phyloP scores from a whole-genome alignment of 2,329 filamentous ascomycete genomes.

The Hypoxylon sp. region DNA sequence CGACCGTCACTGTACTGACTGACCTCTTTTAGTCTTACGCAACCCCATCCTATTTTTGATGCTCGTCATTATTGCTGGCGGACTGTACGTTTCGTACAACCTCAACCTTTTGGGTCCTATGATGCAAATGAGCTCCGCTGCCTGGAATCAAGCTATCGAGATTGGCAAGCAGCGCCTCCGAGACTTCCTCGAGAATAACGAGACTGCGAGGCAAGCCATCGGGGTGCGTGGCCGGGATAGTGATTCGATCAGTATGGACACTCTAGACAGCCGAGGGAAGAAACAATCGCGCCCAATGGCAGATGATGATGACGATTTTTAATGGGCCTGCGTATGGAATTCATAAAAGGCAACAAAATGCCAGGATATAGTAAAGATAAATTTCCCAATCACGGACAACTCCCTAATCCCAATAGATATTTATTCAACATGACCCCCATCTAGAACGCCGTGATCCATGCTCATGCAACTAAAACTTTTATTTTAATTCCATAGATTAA shows the following conservation, averaged over 20 bases:
- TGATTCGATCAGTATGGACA: constrained; percentile 71
- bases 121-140: constrained; percentile 93
- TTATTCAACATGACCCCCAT: constrained; percentile 16
- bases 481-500: constrained; percentile 57
- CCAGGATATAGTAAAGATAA: constrained; percentile 52
- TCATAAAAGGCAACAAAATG: constrained; percentile 32
- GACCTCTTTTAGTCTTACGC: constrained; percentile 77
- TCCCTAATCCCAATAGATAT: constrained; percentile 36
- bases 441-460: constrained; percentile 48
- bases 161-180: constrained; percentile 93
- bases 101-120: constrained; percentile 97
- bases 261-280: constrained; percentile 72
- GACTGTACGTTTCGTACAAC: constrained; percentile 90
- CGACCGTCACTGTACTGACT: constrained; percentile 42
- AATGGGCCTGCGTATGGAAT: constrained; percentile 42
- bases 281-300: constrained; percentile 58
- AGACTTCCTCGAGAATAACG: constrained; percentile 90
- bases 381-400: constrained; percentile 41
- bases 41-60: constrained; percentile 96
- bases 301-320: constrained; percentile 72
- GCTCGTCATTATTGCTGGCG: constrained; percentile 81
- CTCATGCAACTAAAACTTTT: constrained; percentile 21
- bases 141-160: constrained; percentile 86
- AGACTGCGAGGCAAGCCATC: constrained; percentile 86
- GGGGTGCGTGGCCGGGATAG: constrained; percentile 74